Percentiles rank a stretch among this genome's conserved stretches.
Evolutionary conservation across 495 filamentous ascomycete species (phyloP).

Genomic region (Daldinia caldariorum): DNA sequence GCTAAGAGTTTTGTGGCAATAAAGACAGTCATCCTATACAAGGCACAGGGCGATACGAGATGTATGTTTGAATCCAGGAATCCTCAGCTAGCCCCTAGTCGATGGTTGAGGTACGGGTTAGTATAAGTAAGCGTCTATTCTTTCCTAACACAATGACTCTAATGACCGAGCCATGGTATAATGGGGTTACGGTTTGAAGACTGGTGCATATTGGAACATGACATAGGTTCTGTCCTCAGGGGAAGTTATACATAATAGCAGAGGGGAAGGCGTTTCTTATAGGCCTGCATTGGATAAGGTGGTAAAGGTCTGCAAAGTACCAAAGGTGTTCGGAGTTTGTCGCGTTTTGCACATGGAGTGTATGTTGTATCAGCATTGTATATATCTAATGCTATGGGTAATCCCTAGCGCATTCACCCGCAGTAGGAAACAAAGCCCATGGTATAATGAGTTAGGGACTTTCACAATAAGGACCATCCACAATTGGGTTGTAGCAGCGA

Average conservation of each 20-base stretch:
- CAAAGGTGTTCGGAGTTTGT: conserved; percentile 21
- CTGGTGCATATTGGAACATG: conserved; percentile 2
- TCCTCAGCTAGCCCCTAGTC: not conserved
- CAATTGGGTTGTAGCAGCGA: conserved; percentile 17
- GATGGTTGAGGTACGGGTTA: not conserved
- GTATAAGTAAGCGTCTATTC: not conserved
- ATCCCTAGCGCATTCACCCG: conserved; percentile 10
- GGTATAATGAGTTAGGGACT: conserved; percentile 20
- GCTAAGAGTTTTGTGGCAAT: not conserved
- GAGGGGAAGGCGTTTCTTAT: conserved; percentile 7
- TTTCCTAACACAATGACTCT: not conserved
- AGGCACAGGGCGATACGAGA: not conserved
- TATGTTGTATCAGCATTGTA: conserved; percentile 27
- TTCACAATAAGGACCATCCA: conserved; percentile 12
- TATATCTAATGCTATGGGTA: conserved; percentile 11
- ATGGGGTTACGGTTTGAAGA: not conserved
- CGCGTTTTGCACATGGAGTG: not conserved
- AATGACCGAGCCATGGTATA: not conserved
- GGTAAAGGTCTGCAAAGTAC: conserved; percentile 9
- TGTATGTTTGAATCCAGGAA: not conserved
- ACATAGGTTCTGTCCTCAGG: conserved; percentile 1
- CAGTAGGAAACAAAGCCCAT: conserved; percentile 20
- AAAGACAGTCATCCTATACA: not conserved
- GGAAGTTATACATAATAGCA: not conserved
- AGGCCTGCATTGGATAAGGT: conserved; percentile 10